A percentile compares a stretch with the other conserved stretches of the same genome.
Conservation (phyloP, 2,329 filamentous ascomycete species). For the Capronia coronata region DNA sequence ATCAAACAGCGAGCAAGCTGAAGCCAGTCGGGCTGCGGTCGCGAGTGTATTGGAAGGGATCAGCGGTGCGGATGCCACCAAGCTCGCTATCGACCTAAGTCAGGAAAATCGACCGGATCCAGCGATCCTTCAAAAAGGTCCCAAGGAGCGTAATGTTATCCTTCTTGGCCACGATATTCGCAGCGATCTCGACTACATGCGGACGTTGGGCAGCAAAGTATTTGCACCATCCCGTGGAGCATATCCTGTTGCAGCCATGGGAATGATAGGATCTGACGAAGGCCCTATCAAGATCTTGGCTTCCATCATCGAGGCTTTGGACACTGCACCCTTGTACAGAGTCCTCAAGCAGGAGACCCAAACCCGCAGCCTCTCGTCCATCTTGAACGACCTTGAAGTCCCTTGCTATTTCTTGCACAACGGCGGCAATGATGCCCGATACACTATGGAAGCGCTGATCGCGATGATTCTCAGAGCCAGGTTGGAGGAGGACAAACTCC, state of each 20-base stretch:
- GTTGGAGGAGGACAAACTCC: slow-evolving; percentile 24
- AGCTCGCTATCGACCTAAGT: slow-evolving; percentile 2
- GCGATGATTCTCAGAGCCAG: slow-evolving; percentile 47
- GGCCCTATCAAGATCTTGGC: slow-evolving; percentile 32
- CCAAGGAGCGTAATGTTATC: slow-evolving; percentile 54
- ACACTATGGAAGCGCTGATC: slow-evolving; percentile 68
- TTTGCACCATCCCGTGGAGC: slow-evolving; percentile 22
- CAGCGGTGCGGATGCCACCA: slow-evolving; percentile 8
- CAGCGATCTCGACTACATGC: slow-evolving; percentile 63
- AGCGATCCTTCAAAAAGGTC: slow-evolving; percentile 11
- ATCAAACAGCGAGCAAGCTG: slow-evolving; percentile 14
- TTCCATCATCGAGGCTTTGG: slow-evolving; percentile 59
- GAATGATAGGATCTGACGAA: slow-evolving; percentile 10
- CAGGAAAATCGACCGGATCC: neutral
- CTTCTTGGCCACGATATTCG: slow-evolving; percentile 71
- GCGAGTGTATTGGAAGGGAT: slow-evolving; percentile 11
- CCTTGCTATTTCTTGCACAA: slow-evolving; percentile 67
- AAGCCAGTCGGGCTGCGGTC: slow-evolving; percentile 15
- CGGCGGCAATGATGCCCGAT: slow-evolving; percentile 77
- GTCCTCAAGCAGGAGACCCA: slow-evolving; percentile 46
- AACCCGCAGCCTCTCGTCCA: slow-evolving; percentile 50
- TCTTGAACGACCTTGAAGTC: slow-evolving; percentile 62
- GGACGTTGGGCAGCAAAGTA: slow-evolving; percentile 55
- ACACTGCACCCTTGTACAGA: slow-evolving; percentile 67
- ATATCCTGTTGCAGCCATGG: slow-evolving; percentile 34